A percentile compares a stretch with the other conserved stretches of the same genome.
Evolutionary conservation across 257 asterid genomes (phyloP).

Genomic region (Primulina huaijiensis): DNA sequence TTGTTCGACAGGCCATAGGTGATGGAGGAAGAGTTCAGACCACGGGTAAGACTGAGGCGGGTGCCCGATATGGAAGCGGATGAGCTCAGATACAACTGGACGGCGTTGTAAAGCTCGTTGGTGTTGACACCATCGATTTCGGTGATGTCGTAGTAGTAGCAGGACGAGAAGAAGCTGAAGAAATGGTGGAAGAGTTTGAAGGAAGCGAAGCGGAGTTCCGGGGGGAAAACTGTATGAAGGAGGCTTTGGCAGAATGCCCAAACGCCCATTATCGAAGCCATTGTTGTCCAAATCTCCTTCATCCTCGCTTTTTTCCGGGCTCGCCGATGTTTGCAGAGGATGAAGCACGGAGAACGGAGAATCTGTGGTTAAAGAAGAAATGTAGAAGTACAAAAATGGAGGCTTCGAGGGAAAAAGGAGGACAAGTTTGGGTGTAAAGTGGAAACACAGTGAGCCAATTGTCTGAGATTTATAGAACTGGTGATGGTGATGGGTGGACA

Average conservation of each 20-base stretch:
- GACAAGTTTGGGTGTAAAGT: neutral
- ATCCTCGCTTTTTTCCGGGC: constrained; percentile 13
- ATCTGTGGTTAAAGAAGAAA: neutral
- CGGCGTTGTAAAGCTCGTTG: constrained; percentile 70
- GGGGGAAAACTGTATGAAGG: constrained; percentile 55
- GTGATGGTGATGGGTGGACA: neutral
- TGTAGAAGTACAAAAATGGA: neutral
- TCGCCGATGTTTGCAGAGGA: neutral
- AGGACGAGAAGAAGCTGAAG: constrained; percentile 50
- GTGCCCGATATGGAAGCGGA: constrained; percentile 58
- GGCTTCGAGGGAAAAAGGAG: neutral
- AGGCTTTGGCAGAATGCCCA: constrained; percentile 69
- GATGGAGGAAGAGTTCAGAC: constrained; percentile 54
- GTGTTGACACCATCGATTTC: constrained; percentile 72
- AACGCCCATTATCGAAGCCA: constrained; percentile 68
- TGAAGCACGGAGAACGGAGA: too few species aligned
- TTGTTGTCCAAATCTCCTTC: constrained; percentile 65
- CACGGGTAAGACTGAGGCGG: constrained; percentile 58
- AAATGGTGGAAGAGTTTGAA: constrained; percentile 46
- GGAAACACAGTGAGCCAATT: neutral
- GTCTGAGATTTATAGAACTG: neutral
- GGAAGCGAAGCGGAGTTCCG: constrained; percentile 58
- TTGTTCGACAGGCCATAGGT: constrained; percentile 61
- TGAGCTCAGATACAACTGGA: constrained; percentile 58
- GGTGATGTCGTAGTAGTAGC: constrained; percentile 67